Percentiles rank a stretch among this genome's conserved stretches.
phyloP scores from a whole-genome alignment of 2,329 filamentous ascomycete genomes.

The Xylaria sp. region DNA sequence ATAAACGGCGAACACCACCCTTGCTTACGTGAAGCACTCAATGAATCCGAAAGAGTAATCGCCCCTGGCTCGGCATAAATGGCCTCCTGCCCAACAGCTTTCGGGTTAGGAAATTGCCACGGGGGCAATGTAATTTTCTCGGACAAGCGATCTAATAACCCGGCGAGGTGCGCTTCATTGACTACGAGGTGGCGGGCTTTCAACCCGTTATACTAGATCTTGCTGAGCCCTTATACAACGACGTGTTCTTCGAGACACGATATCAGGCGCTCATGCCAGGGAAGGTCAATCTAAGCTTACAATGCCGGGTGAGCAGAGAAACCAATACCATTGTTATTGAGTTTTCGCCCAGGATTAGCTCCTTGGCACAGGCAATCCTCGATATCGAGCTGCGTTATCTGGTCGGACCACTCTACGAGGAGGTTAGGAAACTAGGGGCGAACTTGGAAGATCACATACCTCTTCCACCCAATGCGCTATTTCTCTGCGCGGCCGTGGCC shows the following conservation, averaged over 20 bases:
- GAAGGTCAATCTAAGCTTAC: neutral
- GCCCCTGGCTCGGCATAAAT: neutral
- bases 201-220: constrained; percentile 28
- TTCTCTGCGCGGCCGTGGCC: constrained; percentile 2
- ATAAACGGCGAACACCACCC: constrained; percentile 9
- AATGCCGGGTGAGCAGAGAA: neutral
- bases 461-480: constrained; percentile 3
- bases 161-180: constrained; percentile 13
- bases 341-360: constrained; percentile 1
- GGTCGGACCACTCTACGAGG: constrained; percentile 15
- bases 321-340: constrained; percentile 1
- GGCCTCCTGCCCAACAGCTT: constrained; percentile 10
- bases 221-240: constrained; percentile 19
- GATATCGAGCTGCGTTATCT: constrained; percentile 26
- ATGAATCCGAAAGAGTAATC: neutral
- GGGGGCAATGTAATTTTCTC: constrained; percentile 23
- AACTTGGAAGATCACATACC: constrained; percentile 7
- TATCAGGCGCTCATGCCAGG: neutral
- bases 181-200: constrained; percentile 12
- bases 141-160: too few relatives aligned
- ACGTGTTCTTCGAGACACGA: constrained; percentile 18
- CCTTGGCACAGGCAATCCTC: constrained; percentile 20
- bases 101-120: constrained; percentile 19
- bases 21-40: constrained; percentile 4
- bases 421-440: neutral